Conservation (phyloP, 257 asterid genomes). For the Salvia hispanica region DNA sequence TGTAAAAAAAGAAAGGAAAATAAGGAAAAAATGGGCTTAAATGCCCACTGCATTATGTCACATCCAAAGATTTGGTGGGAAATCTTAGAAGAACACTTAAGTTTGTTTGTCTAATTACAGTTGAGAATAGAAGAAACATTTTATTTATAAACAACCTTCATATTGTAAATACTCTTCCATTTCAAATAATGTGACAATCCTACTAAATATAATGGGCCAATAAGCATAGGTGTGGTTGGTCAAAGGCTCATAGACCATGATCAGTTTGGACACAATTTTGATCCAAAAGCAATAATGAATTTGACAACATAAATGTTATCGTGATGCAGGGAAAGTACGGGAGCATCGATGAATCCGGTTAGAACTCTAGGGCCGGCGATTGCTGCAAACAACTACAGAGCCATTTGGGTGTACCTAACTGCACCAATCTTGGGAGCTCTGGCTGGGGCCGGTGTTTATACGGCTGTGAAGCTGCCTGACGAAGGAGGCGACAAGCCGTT, state of each 20-base stretch:
- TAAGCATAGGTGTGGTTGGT: background rate
- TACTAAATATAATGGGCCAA: background rate
- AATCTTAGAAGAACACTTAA: background rate
- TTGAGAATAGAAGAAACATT: background rate
- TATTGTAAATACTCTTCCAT: background rate
- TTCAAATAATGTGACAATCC: background rate
- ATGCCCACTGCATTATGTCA: too few species aligned
- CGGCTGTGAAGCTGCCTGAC: conserved; percentile 71
- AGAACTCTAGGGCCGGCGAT: conserved; percentile 86
- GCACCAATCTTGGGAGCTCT: conserved; percentile 82
- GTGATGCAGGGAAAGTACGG: conserved; percentile 56
- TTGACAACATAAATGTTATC: background rate
- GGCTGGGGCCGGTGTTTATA: conserved; percentile 72
- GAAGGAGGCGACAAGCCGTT: conserved; percentile 44
- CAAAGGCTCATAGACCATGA: background rate
- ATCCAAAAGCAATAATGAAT: background rate
- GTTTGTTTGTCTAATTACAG: conserved; percentile 2
- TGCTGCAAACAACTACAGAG: conserved; percentile 71
- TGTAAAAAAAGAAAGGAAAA: background rate
- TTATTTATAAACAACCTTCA: background rate
- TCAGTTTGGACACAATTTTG: background rate
- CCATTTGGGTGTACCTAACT: conserved; percentile 76
- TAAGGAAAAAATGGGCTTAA: background rate
- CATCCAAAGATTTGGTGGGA: background rate
- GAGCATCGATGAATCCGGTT: conserved; percentile 93